phyloP scores from a whole-genome alignment of 2,329 filamentous ascomycete species.

The Colletotrichum sidae region DNA sequence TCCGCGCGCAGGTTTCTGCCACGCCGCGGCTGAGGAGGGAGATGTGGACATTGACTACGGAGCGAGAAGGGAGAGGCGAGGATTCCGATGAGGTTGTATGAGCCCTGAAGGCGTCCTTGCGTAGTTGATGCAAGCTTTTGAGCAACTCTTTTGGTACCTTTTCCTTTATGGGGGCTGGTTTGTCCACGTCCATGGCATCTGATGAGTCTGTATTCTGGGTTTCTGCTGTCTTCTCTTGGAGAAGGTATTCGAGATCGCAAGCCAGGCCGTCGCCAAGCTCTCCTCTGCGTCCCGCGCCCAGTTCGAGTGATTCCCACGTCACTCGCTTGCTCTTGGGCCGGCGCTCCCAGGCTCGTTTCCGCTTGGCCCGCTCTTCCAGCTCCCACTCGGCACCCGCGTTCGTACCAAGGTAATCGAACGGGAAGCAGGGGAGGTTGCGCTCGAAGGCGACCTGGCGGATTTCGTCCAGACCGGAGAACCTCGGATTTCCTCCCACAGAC shows the following conservation, averaged over 20 bases:
- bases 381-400: conserved; percentile 85
- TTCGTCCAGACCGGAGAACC: conserved; percentile 86
- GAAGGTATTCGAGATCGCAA: conserved; percentile 84
- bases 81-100: conserved; percentile 40
- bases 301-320: conserved; percentile 78
- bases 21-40: conserved; percentile 77
- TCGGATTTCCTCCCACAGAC: conserved; percentile 81
- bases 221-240: conserved; percentile 50
- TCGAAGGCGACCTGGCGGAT: conserved; percentile 86
- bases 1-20: conserved; percentile 77
- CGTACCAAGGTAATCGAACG: conserved; percentile 84
- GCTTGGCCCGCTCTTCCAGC: conserved; percentile 68
- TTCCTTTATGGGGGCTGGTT: conserved; percentile 32
- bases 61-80: conserved; percentile 47
- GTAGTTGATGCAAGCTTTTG: conserved; percentile 29
- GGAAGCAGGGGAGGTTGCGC: conserved; percentile 82
- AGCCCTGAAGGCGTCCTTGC: conserved; percentile 46
- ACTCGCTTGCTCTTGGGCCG: conserved; percentile 85
- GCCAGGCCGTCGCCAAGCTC: conserved; percentile 86
- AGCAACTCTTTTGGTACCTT: conserved; percentile 38
- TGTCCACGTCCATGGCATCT: conserved; percentile 36
- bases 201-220: not conserved
- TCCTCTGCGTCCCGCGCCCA: conserved; percentile 80
- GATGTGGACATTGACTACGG: conserved; percentile 73
- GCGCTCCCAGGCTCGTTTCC: conserved; percentile 76